These are phyloP conservation scores for Plasmodium blacklocki DNA, from an alignment of 169 alveolate species.

Conservation along the genomic window DNA sequence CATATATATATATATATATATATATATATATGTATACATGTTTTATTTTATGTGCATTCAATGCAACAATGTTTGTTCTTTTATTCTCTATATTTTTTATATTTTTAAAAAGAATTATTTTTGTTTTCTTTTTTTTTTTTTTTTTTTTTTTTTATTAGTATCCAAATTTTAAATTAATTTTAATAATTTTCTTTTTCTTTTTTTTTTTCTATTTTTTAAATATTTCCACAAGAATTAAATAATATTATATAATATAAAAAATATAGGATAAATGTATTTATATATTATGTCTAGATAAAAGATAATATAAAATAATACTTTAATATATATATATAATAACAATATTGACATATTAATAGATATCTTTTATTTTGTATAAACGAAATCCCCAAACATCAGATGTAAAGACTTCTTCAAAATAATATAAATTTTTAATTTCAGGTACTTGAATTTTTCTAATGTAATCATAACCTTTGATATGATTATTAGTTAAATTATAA, in stretches of 20 bases:
- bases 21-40: too few species aligned
- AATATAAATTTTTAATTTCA: conserved; percentile 88
- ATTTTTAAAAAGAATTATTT: not conserved
- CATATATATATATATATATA: too few species aligned
- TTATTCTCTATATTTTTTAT: too few species aligned
- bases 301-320: not conserved
- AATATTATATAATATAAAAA: not conserved
- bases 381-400: conserved; percentile 98
- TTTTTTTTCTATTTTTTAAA: too few species aligned
- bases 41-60: too few species aligned
- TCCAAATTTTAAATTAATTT: too few species aligned
- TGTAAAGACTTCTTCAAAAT: conserved; percentile 97
- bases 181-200: too few species aligned
- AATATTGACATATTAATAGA: not conserved
- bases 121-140: too few species aligned
- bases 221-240: not conserved
- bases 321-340: not conserved
- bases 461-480: conserved; percentile 93
- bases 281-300: not conserved
- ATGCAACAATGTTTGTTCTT: too few species aligned
- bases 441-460: conserved; percentile 88
- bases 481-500: conserved; percentile 92
- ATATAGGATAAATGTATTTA: not conserved
- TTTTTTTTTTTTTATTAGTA: too few species aligned
- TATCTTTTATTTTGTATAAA: conserved; percentile 91